Percentiles rank a stretch among this genome's conserved stretches.
phyloP scores from a whole-genome alignment of 2,329 filamentous ascomycete genomes.

The Aspergillaceae sp. region DNA sequence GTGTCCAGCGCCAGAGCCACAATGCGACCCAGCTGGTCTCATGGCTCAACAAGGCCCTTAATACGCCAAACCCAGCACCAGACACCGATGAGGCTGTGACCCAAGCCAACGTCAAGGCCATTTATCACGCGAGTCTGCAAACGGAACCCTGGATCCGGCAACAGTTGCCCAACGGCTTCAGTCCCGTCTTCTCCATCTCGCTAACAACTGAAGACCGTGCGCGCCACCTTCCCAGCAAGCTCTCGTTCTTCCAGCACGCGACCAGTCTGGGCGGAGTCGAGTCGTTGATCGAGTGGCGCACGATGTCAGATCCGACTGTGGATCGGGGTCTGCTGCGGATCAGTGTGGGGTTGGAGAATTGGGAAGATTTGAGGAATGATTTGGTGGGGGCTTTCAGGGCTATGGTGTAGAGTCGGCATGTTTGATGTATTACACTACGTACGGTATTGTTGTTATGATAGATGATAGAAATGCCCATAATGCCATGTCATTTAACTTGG shows the following conservation, averaged over 20 bases:
- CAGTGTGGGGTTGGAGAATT: conserved; percentile 78
- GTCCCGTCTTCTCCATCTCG: conserved; percentile 74
- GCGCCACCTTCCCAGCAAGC: conserved; percentile 62
- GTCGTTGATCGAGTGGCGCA: conserved; percentile 91
- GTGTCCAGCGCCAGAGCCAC: conserved; percentile 66
- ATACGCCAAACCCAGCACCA: conserved; percentile 27
- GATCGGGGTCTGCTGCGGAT: conserved; percentile 67
- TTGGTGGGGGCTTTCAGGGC: conserved; percentile 53
- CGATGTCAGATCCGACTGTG: conserved; percentile 70
- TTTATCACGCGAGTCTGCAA: conserved; percentile 77
- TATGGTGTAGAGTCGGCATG: conserved; percentile 35
- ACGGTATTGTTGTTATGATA: not conserved
- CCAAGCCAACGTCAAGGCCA: conserved; percentile 47
- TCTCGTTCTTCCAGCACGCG: conserved; percentile 83
- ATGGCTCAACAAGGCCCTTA: conserved; percentile 56
- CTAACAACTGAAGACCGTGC: conserved; percentile 56
- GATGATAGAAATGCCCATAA: not conserved
- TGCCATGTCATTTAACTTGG: too few relatives aligned
- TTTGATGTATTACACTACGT: conserved; percentile 14
- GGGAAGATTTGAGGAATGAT: conserved; percentile 75
- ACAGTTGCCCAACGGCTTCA: conserved; percentile 89
- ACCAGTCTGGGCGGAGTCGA: conserved; percentile 91
- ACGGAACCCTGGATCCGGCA: conserved; percentile 61
- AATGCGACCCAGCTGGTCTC: conserved; percentile 61
- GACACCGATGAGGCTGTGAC: conserved; percentile 40